A percentile compares a stretch with the other conserved stretches of the same genome.
phyloP scores from a whole-genome alignment of 257 asterid genomes.

The Petunia axillaris region DNA sequence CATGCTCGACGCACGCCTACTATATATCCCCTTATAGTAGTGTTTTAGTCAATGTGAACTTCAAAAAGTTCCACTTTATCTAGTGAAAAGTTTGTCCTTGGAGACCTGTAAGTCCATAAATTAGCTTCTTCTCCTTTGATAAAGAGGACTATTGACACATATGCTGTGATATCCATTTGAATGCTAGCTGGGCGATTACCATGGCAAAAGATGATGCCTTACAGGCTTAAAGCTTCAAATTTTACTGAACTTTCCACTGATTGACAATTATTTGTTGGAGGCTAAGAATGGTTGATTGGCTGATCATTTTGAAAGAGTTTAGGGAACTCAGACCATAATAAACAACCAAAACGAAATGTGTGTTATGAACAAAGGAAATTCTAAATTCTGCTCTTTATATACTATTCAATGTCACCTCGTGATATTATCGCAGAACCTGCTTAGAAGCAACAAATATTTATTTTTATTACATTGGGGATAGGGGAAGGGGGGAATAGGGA shows the following conservation, averaged over 20 bases:
- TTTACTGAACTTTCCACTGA: not conserved
- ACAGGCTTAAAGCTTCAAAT: slow-evolving; percentile 14
- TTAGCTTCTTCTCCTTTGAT: not conserved
- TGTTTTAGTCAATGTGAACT: slow-evolving; percentile 20
- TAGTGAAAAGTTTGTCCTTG: not conserved
- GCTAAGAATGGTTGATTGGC: not conserved
- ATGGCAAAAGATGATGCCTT: not conserved
- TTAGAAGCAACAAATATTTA: too few relatives aligned
- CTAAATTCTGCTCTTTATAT: too few relatives aligned
- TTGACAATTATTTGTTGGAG: slow-evolving; percentile 8
- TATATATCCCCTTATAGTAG: not conserved
- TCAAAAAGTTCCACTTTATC: not conserved
- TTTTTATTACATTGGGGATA: too few relatives aligned
- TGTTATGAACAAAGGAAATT: too few relatives aligned
- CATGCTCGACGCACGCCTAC: slow-evolving; percentile 21
- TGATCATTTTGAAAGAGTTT: not conserved
- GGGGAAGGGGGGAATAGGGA: too few relatives aligned
- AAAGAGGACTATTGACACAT: slow-evolving; percentile 4
- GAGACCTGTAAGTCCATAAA: not conserved
- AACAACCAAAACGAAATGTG: too few relatives aligned
- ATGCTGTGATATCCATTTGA: slow-evolving; percentile 1
- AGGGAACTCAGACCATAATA: too few relatives aligned
- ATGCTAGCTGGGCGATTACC: slow-evolving; percentile 12
- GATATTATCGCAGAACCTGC: too few relatives aligned
- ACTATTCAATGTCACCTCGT: too few relatives aligned